phyloP scores from a whole-genome alignment of 305 asterid genomes.

The Rubia peregrina region DNA sequence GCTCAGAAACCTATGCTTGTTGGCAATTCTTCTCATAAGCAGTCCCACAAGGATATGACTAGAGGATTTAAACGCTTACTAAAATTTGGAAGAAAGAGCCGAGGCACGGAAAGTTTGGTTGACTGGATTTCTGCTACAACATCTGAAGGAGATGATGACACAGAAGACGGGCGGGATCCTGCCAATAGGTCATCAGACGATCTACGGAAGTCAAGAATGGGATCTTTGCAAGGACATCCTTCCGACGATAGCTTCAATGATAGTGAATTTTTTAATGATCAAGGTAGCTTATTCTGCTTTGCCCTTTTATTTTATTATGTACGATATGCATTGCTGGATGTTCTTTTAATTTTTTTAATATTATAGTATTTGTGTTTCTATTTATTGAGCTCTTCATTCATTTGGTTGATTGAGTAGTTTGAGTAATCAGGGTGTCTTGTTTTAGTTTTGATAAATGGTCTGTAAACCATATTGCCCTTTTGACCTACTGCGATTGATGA shows the following conservation, averaged over 20 bases:
- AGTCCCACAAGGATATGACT: conserved; percentile 56
- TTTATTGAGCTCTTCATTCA: neutral
- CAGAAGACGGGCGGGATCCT: conserved; percentile 73
- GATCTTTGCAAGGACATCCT: conserved; percentile 57
- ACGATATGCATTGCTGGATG: neutral
- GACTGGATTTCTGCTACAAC: conserved; percentile 72
- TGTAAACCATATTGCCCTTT: neutral
- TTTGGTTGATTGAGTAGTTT: neutral
- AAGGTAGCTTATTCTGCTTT: conserved; percentile 39
- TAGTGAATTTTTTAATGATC: conserved; percentile 50
- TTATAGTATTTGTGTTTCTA: too few relatives aligned
- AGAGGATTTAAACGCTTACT: conserved; percentile 63
- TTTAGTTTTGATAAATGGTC: neutral
- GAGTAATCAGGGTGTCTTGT: neutral
- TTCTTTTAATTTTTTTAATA: too few relatives aligned
- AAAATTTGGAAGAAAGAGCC: conserved; percentile 71
- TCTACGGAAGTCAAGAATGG: conserved; percentile 71
- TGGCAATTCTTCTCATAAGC: conserved; percentile 40
- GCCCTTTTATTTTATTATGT: neutral
- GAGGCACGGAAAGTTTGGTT: conserved; percentile 65
- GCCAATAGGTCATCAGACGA: conserved; percentile 63
- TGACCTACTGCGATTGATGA: neutral
- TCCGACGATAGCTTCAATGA: conserved; percentile 63
- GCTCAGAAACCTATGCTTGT: conserved; percentile 48
- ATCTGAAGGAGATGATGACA: conserved; percentile 59